Evolutionary conservation across 1,284 basidiomycete species (phyloP), one percentile per base, ranked within the genome.

Genomic region (Chiua sp.): DNA sequence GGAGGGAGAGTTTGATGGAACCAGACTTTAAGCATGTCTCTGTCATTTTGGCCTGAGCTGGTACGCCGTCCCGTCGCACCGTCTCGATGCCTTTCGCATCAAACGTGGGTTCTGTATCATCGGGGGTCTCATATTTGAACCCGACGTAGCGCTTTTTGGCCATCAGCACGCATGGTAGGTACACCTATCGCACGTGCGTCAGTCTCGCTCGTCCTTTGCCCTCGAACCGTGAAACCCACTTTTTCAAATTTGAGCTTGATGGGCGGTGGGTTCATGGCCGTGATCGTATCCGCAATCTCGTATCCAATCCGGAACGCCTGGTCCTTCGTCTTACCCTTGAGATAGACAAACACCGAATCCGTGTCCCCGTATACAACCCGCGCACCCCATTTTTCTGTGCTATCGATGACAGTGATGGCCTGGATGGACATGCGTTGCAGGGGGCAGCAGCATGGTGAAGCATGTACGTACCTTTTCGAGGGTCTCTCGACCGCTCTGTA

Each of bases 11-110:
- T 3, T 54, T 8, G 54, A 59, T 47, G 33, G 15, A 20, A 32
- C 20, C 10, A 42, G 49, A 96, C 94, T 95, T 97, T 59, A 98
- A 74, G 67, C 88, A 91, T 5, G 82, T 87, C 74, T 98, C 95
- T 10, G 91, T 87, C 85, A 98, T 94, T 77, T 96, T 97, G 68
- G 87, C 85, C 69, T 94, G 92, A 0, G 94, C 96, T 2, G 87
- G 84, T 47, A 96, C 87, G 8, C 94, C 94, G 70, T 99, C 98
- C 55, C 97, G 81, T 7, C 98, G 84, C 26, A 99, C 92, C 1
- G 96, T 98, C 77, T 99, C 98, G 60, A 99, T 98, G 0, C 97
- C 98, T 75, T 99, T 98, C 7, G 96, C 98, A 67, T 99, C 97
- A 68, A 99, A 98, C 0, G 79, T 81, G 0, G 96, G 93, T 55